Conservation (phyloP, 805 yeast species). For the Candida qinlingensis region DNA sequence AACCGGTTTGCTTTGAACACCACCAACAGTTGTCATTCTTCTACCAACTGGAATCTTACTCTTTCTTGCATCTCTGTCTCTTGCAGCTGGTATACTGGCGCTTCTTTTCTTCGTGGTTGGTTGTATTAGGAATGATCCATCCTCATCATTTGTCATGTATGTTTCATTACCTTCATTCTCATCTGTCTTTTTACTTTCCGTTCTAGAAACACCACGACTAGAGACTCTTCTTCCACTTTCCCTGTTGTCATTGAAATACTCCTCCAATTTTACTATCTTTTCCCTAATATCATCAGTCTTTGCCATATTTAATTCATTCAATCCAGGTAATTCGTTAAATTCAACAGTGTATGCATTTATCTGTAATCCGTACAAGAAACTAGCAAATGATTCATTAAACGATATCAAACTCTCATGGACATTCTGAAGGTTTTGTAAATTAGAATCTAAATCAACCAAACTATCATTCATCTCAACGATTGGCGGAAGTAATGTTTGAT, state of each 20-base stretch:
- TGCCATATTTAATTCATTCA: conserved; percentile 7
- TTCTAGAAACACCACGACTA: not conserved
- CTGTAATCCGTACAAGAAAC: conserved; percentile 73
- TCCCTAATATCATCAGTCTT: conserved; percentile 16
- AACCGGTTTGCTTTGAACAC: conserved; percentile 3
- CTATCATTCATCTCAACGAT: conserved; percentile 44
- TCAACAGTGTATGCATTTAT: conserved; percentile 89
- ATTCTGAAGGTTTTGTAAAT: conserved; percentile 49
- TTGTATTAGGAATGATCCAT: conserved; percentile 26
- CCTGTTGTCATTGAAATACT: conserved; percentile 11
- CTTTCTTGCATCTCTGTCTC: not conserved
- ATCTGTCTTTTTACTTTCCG: not conserved
- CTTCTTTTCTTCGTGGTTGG: conserved; percentile 15
- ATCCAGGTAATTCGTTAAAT: conserved; percentile 32
- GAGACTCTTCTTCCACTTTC: not conserved
- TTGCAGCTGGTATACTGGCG: conserved; percentile 1
- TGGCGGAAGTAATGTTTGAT: conserved; percentile 33
- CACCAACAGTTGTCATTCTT: conserved; percentile 3
- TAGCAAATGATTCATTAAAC: conserved; percentile 74
- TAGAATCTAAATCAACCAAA: conserved; percentile 49
- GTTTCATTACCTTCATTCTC: conserved; percentile 19
- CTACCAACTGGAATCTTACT: conserved; percentile 13
- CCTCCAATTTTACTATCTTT: conserved; percentile 18
- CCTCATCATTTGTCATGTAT: conserved; percentile 28
- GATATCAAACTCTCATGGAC: conserved; percentile 57